These are phyloP conservation scores for Bruguiera gymnorhiza DNA, from an alignment of 345 rosid genomes.

Conservation along the genomic window DNA sequence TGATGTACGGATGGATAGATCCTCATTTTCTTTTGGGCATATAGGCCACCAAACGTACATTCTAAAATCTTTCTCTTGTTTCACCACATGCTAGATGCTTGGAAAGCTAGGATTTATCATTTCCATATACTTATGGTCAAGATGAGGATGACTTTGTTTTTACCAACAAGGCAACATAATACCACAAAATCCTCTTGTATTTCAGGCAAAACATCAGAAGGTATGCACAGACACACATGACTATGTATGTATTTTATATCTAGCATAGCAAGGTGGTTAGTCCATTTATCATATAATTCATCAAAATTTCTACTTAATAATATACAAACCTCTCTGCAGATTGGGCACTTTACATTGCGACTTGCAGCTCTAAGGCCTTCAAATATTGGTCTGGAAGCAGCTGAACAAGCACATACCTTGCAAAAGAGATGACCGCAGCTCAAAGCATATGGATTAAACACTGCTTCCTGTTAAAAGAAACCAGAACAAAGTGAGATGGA, in stretches of 20 bases:
- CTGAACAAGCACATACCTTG: conserved; percentile 84
- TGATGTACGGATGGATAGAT: background rate
- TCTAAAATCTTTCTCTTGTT: background rate
- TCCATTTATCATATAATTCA: background rate
- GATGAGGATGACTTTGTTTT: background rate
- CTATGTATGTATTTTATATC: too few species aligned
- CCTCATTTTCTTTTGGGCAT: background rate
- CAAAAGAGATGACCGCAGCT: conserved; percentile 92
- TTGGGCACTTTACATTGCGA: conserved; percentile 62
- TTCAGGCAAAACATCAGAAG: too few species aligned
- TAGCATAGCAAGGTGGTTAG: too few species aligned
- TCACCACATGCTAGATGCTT: background rate
- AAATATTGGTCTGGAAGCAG: conserved; percentile 71
- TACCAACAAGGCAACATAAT: too few species aligned
- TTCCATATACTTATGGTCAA: background rate
- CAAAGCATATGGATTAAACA: conserved; percentile 84
- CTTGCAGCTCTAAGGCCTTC: conserved; percentile 70
- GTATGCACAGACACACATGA: too few species aligned
- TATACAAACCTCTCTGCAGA: conserved; percentile 84
- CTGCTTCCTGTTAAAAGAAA: conserved; percentile 49
- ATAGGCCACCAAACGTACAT: background rate
- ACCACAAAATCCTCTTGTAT: too few species aligned
- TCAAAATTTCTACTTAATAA: background rate
- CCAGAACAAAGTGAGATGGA: background rate
- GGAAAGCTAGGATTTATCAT: background rate